Base-by-base conservation (phyloP, 2,329 filamentous ascomycete species). In the Trichoderma arundinaceum region DNA sequence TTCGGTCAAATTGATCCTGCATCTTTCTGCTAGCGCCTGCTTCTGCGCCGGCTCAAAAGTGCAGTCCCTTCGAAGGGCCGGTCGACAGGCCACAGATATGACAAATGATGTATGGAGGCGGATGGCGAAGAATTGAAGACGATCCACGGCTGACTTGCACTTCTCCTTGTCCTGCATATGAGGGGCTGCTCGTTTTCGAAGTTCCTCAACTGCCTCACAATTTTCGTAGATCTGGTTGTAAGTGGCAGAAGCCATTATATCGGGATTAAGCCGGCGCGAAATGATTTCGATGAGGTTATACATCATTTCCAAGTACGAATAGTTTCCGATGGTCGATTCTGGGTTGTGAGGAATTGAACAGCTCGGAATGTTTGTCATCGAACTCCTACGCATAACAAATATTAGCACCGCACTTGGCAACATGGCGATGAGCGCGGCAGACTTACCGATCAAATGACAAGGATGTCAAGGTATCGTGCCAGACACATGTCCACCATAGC, bases 391-490 rank as follows among this genome's bases (percentile, higher is more conserved):
- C 46, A 1, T 43, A 2, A 19, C 7, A 6, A n/a, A 4, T 12
- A 52, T 61, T 41, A 66, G 39, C 53, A 35, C 13, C 7, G 38
- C 28, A 43, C 33, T 53, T 12, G 12, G 28, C 3, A 44, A 7
- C 10, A 44, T 33, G 2, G 32, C 10, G 33, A 39, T 7, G 41
- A 51, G n/a, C n/a, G n/a, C 19, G 22, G 7, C 17, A 49, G 5
- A 35, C 76, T 70, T 76, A 86, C 83, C 87, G 80, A 70, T 90
- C 87, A 72, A 90, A 90, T 0, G 87, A 89, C 1, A 90, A 75
- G 0, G 87, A 90, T 0, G 86, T 88, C 19, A 90, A 77, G 6
- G 86, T 88, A 65, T 90, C 87, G 69, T 90, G 87, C 87, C 87
- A 90, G 9, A 88, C 82, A 69, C 86, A 87, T 4, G 85, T 88